A percentile compares a stretch with the other conserved stretches of the same genome.
These are phyloP conservation scores for Scenedesmus sp. DNA, from an alignment of 163 green algal genomes.

Conservation along the genomic window DNA sequence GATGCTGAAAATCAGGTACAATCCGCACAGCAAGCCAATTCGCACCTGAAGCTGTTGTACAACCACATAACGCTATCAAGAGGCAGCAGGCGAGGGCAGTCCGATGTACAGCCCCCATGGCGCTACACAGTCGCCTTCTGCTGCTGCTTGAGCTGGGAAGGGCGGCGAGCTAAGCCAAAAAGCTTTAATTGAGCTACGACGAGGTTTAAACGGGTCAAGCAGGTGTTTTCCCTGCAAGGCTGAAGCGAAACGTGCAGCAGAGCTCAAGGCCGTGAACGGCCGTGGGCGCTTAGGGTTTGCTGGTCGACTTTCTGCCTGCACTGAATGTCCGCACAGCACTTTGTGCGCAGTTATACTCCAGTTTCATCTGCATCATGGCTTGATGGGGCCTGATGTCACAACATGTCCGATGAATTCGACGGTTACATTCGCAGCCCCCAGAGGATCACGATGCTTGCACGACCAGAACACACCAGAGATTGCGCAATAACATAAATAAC, in stretches of 20 bases:
- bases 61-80: neutral
- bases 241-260: neutral
- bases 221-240: neutral
- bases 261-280: neutral
- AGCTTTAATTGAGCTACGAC: neutral
- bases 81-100: neutral
- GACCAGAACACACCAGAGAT: neutral
- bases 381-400: neutral
- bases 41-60: neutral
- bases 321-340: neutral
- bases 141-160: neutral
- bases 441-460: neutral
- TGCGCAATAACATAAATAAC: no score
- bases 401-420: neutral
- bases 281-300: constrained; percentile 1
- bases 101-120: neutral
- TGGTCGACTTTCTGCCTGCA: neutral
- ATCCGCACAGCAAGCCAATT: neutral
- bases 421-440: neutral
- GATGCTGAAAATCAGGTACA: no score
- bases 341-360: neutral
- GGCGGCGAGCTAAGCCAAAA: neutral
- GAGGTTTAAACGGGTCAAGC: neutral
- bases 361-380: neutral
- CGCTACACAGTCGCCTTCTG: neutral